Evolutionary conservation across 768 basidiomycete species (phyloP).

Genomic region (Albatrellus ellisii): DNA sequence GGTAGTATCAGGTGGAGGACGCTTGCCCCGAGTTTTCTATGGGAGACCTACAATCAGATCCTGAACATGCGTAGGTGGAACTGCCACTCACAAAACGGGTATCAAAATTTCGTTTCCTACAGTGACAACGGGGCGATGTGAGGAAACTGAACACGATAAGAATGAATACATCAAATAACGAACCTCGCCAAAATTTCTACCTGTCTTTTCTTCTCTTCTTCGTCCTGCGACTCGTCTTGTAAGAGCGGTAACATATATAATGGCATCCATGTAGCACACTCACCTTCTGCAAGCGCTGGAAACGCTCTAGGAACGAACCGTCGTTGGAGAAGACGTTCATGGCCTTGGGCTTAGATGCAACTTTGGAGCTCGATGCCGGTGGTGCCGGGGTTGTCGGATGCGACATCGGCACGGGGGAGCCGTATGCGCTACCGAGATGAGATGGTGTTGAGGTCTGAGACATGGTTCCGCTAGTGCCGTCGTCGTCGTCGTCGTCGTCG

Average conservation of each 20-base stretch:
- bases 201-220: constrained; percentile 42
- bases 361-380: constrained; percentile 14
- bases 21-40: constrained; percentile 50
- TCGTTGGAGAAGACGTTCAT: constrained; percentile 58
- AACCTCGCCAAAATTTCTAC: constrained; percentile 36
- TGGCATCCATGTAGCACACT: constrained; percentile 6
- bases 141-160: neutral
- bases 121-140: constrained; percentile 1
- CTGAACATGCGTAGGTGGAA: neutral
- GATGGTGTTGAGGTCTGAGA: neutral
- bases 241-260: neutral
- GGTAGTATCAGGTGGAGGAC: constrained; percentile 29
- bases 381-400: constrained; percentile 16
- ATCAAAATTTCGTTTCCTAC: constrained; percentile 48
- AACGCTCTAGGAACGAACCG: constrained; percentile 53
- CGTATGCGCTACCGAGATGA: constrained; percentile 16
- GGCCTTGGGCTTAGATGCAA: constrained; percentile 25
- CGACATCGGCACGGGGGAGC: constrained; percentile 16
- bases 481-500: no score
- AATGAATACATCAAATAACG: neutral
- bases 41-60: neutral
- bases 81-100: constrained; percentile 40
- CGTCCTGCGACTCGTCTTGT: constrained; percentile 27
- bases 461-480: no score
- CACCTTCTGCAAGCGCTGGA: constrained; percentile 46